Evolutionary conservation across 2,329 filamentous ascomycete species (phyloP).

Genomic region (Fusarium algeriense): DNA sequence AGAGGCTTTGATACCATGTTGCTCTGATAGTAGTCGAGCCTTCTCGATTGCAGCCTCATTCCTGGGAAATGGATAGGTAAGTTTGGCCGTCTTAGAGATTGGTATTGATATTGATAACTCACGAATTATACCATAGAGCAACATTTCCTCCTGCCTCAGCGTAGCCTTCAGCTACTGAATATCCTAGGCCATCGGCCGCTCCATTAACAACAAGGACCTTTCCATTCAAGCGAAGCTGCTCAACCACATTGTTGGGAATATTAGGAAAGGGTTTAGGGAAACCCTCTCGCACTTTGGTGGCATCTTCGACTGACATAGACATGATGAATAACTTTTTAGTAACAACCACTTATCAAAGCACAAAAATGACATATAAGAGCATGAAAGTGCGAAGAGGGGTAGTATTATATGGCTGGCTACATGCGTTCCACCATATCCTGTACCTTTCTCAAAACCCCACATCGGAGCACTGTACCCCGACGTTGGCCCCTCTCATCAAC

Average conservation of each 20-base stretch:
- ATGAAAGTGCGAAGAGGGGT: conserved; percentile 17
- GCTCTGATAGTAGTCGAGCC: conserved; percentile 49
- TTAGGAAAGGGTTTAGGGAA: conserved; percentile 46
- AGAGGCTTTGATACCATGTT: conserved; percentile 53
- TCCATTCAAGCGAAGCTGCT: conserved; percentile 58
- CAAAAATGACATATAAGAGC: neutral
- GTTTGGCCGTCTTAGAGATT: neutral
- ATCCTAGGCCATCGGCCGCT: conserved; percentile 60
- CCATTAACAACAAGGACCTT: conserved; percentile 60
- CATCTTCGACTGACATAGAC: conserved; percentile 47
- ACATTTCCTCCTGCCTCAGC: conserved; percentile 60
- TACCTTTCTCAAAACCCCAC: conserved; percentile 13
- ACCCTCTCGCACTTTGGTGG: conserved; percentile 34
- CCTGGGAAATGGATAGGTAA: conserved; percentile 6
- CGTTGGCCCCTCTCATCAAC: neutral
- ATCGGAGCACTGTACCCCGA: conserved; percentile 26
- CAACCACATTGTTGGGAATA: conserved; percentile 55
- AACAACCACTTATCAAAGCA: neutral
- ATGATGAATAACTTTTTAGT: conserved; percentile 23
- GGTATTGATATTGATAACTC: conserved; percentile 1
- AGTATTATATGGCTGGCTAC: neutral
- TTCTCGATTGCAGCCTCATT: conserved; percentile 54
- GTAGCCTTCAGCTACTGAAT: conserved; percentile 59
- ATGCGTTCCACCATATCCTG: neutral
- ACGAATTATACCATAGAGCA: conserved; percentile 52